Evolutionary conservation across 2,329 filamentous ascomycete genomes (phyloP), one percentile per base, ranked within the genome.

Genomic region (Xylariaceae sp.): DNA sequence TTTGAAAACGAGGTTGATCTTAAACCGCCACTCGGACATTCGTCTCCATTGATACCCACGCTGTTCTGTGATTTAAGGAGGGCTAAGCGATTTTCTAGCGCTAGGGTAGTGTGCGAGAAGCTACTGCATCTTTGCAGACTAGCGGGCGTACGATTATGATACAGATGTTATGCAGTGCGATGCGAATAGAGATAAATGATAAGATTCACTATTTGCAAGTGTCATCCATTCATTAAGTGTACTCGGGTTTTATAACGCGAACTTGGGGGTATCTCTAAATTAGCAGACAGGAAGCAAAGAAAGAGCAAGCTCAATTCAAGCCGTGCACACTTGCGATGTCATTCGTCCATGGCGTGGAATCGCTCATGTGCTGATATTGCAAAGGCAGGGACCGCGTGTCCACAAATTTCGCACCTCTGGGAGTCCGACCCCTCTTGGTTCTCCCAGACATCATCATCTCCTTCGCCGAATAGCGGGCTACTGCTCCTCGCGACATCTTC

Each of bases 301-400:
- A 43, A n/a, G n/a, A n/a, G n/a, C 26, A 7, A 8, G 29, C 9
- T 12, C 7, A 2, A 5, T 21, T 51, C 1, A 3, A 44, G 3
- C 8, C 11, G n/a, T 26, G 9, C 31, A 26, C 26, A 24, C 34
- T 24, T 7, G 26, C 14, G 31, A 34, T 26, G 17, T 59, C 68
- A 73, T 44, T 66, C 67, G 11, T 65, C 72, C 54, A 76, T 65
- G 6, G 68, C 67, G 67, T 85, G 82, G 65, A 80, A 85, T 21
- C 82, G 76, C 34, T 74, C 69, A 67, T 89, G 86, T 4, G 86
- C 85, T 4, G 75, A 66, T 70, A 85, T 76, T 5, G 85, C 85
- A 71, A 88, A 89, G 1, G 70, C 47, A 3, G 85, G 85, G 63
- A 88, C 79, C 3, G 70, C 62, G 47, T 82, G 76, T 8, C 80